Evolutionary conservation across 208 protist genomes (phyloP).

Genomic region (Trypanosoma lewisi): DNA sequence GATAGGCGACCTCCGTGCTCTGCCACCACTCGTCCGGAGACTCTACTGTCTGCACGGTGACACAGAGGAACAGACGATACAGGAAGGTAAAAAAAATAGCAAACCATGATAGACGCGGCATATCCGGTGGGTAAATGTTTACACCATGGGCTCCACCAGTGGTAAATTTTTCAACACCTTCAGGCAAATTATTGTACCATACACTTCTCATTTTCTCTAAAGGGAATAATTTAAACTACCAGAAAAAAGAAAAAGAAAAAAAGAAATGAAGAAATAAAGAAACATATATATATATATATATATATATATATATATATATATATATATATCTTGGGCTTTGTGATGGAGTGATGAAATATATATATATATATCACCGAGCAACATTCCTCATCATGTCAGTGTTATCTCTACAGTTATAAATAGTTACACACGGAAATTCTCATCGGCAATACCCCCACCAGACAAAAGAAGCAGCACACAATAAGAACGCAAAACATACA

Average conservation of each 20-base stretch:
- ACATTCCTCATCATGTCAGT: background rate
- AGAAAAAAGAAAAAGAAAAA: background rate
- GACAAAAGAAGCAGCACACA: slow-evolving; percentile 1
- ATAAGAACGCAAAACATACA: background rate
- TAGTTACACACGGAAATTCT: background rate
- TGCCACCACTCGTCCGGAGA: slow-evolving; percentile 90
- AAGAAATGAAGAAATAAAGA: slow-evolving; percentile 11
- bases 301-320: too few species aligned
- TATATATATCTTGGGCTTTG: too few species aligned
- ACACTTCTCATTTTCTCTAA: background rate
- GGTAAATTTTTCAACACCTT: background rate
- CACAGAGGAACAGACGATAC: slow-evolving; percentile 47
- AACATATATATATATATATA: too few species aligned
- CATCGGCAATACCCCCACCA: background rate
- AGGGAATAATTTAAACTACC: background rate
- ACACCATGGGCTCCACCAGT: background rate
- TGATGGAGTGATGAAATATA: too few species aligned
- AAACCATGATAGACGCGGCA: slow-evolving; percentile 7
- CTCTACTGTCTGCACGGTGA: slow-evolving; percentile 49
- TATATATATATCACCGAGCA: background rate
- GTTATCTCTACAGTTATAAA: background rate
- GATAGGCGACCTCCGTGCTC: slow-evolving; percentile 79
- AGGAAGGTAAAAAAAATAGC: slow-evolving; percentile 27
- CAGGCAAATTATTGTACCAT: background rate
- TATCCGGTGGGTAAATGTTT: background rate